These are phyloP conservation scores for Citrus glauca DNA, from an alignment of 345 rosid genomes.

Conservation along the genomic window DNA sequence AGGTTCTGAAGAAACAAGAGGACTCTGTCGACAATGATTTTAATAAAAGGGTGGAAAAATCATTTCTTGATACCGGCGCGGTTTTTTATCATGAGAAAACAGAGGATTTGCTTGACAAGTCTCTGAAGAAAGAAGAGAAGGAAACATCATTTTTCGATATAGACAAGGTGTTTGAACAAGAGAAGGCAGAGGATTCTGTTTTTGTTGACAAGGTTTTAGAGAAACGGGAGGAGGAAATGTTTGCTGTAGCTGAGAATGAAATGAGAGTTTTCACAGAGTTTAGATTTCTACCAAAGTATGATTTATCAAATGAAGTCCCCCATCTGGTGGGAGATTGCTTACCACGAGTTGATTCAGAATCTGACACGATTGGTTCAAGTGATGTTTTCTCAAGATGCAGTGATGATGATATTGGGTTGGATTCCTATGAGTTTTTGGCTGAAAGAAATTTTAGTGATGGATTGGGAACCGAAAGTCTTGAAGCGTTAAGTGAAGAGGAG, in stretches of 20 bases:
- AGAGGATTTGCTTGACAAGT: not conserved
- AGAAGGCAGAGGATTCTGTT: slow-evolving; percentile 2
- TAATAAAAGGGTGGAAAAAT: slow-evolving; percentile 4
- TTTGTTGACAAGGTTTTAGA: not conserved
- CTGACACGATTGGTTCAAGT: not conserved
- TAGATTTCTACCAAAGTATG: not conserved
- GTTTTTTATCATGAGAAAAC: slow-evolving; percentile 4
- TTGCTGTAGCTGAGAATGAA: not conserved
- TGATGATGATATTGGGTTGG: not conserved
- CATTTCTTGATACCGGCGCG: not conserved
- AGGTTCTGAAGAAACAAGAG: slow-evolving; percentile 10
- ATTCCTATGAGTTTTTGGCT: slow-evolving; percentile 19
- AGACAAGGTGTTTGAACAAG: not conserved
- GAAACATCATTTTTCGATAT: not conserved
- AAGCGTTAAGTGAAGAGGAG: slow-evolving; percentile 5
- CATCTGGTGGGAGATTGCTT: not conserved
- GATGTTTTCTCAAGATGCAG: not conserved
- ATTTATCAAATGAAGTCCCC: not conserved
- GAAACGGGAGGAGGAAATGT: not conserved
- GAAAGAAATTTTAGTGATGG: slow-evolving; percentile 14
- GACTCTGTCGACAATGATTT: not conserved
- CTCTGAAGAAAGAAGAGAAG: not conserved
- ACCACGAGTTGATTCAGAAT: not conserved
- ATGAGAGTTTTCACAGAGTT: not conserved
- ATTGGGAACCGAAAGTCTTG: slow-evolving; percentile 23